These are phyloP conservation scores for Russula abietina DNA, from an alignment of 768 basidiomycete genomes.

Conservation along the genomic window DNA sequence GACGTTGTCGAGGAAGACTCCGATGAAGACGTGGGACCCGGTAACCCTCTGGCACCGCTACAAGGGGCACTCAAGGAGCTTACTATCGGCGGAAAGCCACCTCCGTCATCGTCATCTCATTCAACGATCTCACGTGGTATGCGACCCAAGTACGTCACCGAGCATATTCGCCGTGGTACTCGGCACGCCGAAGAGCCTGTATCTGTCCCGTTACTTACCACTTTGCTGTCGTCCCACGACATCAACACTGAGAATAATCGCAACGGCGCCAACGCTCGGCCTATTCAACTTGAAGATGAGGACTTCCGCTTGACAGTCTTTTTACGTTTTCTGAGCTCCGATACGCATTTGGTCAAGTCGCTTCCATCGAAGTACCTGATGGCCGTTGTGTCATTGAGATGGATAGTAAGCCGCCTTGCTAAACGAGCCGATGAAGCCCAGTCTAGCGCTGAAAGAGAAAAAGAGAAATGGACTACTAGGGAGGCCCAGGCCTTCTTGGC, in stretches of 20 bases:
- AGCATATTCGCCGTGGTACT: constrained; percentile 66
- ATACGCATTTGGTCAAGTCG: constrained; percentile 41
- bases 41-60: constrained; percentile 61
- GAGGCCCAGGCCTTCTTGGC: constrained; percentile 59
- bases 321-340: constrained; percentile 50
- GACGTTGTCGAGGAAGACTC: constrained; percentile 63
- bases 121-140: constrained; percentile 27
- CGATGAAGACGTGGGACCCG: constrained; percentile 37
- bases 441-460: constrained; percentile 50
- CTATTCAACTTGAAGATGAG: constrained; percentile 45
- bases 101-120: constrained; percentile 34
- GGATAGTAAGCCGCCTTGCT: constrained; percentile 50
- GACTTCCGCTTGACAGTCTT: constrained; percentile 51
- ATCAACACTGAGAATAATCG: constrained; percentile 19
- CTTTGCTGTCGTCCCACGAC: constrained; percentile 39
- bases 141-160: constrained; percentile 34
- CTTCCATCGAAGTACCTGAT: constrained; percentile 45
- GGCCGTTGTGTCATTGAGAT: constrained; percentile 54
- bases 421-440: constrained; percentile 44
- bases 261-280: constrained; percentile 34
- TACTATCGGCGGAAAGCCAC: constrained; percentile 31
- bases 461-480: constrained; percentile 60
- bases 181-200: constrained; percentile 56
- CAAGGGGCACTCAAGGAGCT: constrained; percentile 61
- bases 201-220: constrained; percentile 42